Evolutionary conservation across 1,139 yeast species (phyloP), one percentile per base, ranked within the genome.

Genomic region (Schwanniomyces etchellsii): DNA sequence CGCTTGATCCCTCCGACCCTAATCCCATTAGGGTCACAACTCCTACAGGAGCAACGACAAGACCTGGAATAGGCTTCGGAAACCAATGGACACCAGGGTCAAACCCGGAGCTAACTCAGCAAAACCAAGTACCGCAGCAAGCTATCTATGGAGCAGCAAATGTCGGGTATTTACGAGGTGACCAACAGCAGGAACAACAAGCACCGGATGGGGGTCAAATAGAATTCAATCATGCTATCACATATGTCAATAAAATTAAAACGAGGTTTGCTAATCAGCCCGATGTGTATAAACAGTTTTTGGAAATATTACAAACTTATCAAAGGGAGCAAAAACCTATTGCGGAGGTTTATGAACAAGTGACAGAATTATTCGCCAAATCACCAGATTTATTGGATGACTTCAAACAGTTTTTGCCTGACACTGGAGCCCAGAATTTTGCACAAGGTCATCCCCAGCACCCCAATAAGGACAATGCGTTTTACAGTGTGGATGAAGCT

Each of bases 281-380:
- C 1, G 97, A 91, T 49, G 85, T 88, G 35, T 91, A 91, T 64
- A 93, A 93, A 60, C 89, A 81, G 46, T 91, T 91, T 48, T 67
- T 93, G 59, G 99, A 93, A 54, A 91, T 91, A 34, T 66, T 91
- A 47, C 98, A 91, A 55, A 89, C 96, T 24, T 91, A 91, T 54
- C 97, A 91, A 63, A 76, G 95, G 37, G 98, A 91, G 48, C 95
- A 88, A 50, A 82, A 88, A 47, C 95, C 96, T 27, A 91, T 91
- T 36, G 81, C 86, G 32, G 97, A 91, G 50, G 97, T 91, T 6
- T 91, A 91, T 49, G 81, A 86, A 35, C 96, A 91, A 52, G 96
- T 91, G 2, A 85, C 96, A 2, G 71, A 78, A 16, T 66, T 91
- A 34, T 91, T 91, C 62, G 81, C 86, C 35, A 85, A 85, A 46